Evolutionary conservation across 169 alveolate genomes (phyloP), one percentile per base, ranked within the genome.

Genomic region (Prorocentrum cordatum): DNA sequence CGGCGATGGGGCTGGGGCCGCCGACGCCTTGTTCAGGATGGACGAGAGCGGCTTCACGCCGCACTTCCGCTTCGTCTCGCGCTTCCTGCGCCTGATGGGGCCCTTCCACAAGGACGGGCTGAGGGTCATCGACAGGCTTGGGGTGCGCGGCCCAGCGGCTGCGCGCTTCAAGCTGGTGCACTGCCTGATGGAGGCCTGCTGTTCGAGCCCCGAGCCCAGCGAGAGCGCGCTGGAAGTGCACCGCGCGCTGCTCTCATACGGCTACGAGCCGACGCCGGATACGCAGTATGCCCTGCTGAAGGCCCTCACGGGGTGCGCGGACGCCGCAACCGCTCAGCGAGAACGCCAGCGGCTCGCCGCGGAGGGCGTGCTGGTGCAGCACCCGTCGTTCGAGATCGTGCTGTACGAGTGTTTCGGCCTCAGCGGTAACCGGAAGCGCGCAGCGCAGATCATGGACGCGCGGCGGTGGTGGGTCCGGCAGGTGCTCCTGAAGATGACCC

Each of bases 1-100:
- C 22, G 77, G 77, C 2, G 62, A 79, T 61, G 89, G 89, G 5
- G 61, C 58, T 9, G 89, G 89, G 50, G 89, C 89, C 39, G 47
- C 72, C 9, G 77, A 79, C 16, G 77, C 89, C 31, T 42, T 79
- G 59, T 42, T 79, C 33, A 66, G 39, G 31, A 61, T 79, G 77
- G 66, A 59, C 26, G 31, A 29, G 16, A 77, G 77, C 1, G 89
- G 89, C 47, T 79, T 79, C 77, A n/a, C 61, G 39, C 89, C 79
- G 27, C 89, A 79, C 32, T 77, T 61, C 66, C 89, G 89, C 35
- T 79, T 79, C 77, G 16, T 79, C 14, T 26, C 67, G 10, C 54
- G 86, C 22, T 5, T 12, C 5, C 39, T 75, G 36, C 86, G 86
- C 3, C 39, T 32, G 29, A 75, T 75, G 86, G 86, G 86, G 22